phyloP scores from a whole-genome alignment of 139 green algal genomes.

The Coccomyxa sp. region DNA sequence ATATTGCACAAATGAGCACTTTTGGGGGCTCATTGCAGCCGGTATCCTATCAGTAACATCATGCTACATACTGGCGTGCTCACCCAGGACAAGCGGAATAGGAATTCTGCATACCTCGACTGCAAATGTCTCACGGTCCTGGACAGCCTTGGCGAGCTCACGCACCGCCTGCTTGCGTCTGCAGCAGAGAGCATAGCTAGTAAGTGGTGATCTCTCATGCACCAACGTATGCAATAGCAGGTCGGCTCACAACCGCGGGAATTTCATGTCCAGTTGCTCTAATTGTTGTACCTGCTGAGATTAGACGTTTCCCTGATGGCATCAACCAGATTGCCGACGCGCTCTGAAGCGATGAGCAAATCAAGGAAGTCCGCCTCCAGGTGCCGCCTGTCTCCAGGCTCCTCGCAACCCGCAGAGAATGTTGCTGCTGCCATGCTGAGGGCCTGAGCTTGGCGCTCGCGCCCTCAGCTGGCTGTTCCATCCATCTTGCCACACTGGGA shows the following conservation, averaged over 20 bases:
- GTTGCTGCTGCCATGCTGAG: too few relatives aligned
- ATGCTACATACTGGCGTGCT: neutral
- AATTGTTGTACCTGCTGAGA: neutral
- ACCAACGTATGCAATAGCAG: too few relatives aligned
- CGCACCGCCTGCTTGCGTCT: neutral
- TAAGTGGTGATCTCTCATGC: too few relatives aligned
- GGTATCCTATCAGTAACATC: neutral
- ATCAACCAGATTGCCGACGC: slow-evolving; percentile 44
- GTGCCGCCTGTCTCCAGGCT: too few relatives aligned
- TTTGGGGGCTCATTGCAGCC: neutral
- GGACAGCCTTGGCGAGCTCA: slow-evolving; percentile 15
- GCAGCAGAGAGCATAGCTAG: too few relatives aligned
- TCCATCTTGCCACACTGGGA: too few relatives aligned
- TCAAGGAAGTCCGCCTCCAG: slow-evolving; percentile 48
- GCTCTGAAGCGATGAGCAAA: slow-evolving; percentile 53
- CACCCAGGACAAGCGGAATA: neutral
- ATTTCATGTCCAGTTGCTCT: too few relatives aligned
- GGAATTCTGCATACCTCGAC: slow-evolving; percentile 14
- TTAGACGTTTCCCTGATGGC: slow-evolving; percentile 15
- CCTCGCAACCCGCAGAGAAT: too few relatives aligned
- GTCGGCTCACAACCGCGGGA: too few relatives aligned
- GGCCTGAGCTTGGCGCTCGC: too few relatives aligned
- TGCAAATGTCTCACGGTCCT: slow-evolving; percentile 4
- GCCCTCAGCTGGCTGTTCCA: too few relatives aligned
- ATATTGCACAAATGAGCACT: neutral